phyloP scores from a whole-genome alignment of 129 eudicot genomes.

The Chrysanthemum seticuspe region DNA sequence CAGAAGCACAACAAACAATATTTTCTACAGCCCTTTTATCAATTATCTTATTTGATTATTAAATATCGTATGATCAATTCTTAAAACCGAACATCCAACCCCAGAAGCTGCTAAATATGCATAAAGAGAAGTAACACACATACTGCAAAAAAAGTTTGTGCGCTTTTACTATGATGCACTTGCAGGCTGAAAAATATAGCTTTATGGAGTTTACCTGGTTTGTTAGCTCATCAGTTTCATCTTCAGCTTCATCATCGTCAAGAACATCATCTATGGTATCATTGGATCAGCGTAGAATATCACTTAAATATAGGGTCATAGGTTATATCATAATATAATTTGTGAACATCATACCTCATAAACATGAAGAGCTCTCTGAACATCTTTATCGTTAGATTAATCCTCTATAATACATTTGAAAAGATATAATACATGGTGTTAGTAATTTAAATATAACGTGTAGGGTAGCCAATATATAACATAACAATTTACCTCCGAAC shows the following conservation, averaged over 20 bases:
- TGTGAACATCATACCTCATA: no score
- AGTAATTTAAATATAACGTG: no score
- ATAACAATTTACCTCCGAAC: no score
- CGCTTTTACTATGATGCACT: slow-evolving; percentile 4
- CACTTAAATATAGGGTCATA: no score
- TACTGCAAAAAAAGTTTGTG: slow-evolving; percentile 9
- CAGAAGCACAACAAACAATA: background rate
- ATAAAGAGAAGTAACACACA: background rate
- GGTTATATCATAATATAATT: no score
- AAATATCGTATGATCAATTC: background rate
- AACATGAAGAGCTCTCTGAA: no score
- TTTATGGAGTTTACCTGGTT: slow-evolving; percentile 58
- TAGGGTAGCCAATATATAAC: no score
- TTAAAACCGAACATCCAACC: slow-evolving; percentile 5
- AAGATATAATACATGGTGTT: no score
- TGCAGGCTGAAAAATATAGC: slow-evolving; percentile 6
- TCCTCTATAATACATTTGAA: no score
- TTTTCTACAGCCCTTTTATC: background rate
- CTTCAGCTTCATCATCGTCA: slow-evolving; percentile 97
- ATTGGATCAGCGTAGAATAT: no score
- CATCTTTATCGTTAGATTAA: no score
- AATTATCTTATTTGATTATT: background rate
- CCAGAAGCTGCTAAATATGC: slow-evolving; percentile 6
- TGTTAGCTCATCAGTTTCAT: slow-evolving; percentile 95
- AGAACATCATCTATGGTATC: slow-evolving; percentile 95